A percentile compares a stretch with the other conserved stretches of the same genome.
Conservation (phyloP, 1,284 basidiomycete species). For the Boletus sp. region DNA sequence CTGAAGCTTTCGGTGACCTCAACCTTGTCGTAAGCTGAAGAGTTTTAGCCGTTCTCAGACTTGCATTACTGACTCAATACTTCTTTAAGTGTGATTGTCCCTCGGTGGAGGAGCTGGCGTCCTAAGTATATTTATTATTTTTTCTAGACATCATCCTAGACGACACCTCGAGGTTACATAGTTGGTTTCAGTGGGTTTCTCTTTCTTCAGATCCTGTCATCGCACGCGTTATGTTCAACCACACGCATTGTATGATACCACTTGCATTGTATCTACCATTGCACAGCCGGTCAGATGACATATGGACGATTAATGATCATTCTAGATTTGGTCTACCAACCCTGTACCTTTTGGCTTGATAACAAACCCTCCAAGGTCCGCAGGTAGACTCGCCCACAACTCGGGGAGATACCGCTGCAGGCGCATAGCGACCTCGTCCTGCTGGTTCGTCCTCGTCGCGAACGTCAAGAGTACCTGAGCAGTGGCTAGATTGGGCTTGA, state of each 20-base stretch:
- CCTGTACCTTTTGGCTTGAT: slow-evolving; percentile 19
- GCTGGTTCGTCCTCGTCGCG: slow-evolving; percentile 41
- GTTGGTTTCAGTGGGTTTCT: slow-evolving; percentile 37
- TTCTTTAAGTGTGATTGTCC: slow-evolving; percentile 77
- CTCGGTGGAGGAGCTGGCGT: slow-evolving; percentile 71
- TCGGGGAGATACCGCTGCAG: slow-evolving; percentile 53
- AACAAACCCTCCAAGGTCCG: slow-evolving; percentile 17
- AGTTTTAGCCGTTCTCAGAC: neutral
- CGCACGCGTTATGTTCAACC: slow-evolving; percentile 37
- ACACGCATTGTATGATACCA: slow-evolving; percentile 34
- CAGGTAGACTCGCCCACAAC: slow-evolving; percentile 44
- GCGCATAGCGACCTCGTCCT: slow-evolving; percentile 44
- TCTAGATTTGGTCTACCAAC: slow-evolving; percentile 3
- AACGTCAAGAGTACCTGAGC: slow-evolving; percentile 53
- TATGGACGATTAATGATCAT: slow-evolving; percentile 14
- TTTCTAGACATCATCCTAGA: slow-evolving; percentile 15
- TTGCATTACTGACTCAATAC: slow-evolving; percentile 9
- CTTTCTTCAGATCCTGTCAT: slow-evolving; percentile 36
- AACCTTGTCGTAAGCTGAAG: slow-evolving; percentile 68
- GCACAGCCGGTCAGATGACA: slow-evolving; percentile 4
- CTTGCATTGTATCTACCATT: slow-evolving; percentile 17
- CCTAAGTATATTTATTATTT: slow-evolving; percentile 17
- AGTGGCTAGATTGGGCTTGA: slow-evolving; percentile 47
- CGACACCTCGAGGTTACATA: slow-evolving; percentile 15
- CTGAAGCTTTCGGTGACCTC: slow-evolving; percentile 72